Conservation (phyloP, 2,329 filamentous ascomycete species). For the Penicillium psychrosexuale region DNA sequence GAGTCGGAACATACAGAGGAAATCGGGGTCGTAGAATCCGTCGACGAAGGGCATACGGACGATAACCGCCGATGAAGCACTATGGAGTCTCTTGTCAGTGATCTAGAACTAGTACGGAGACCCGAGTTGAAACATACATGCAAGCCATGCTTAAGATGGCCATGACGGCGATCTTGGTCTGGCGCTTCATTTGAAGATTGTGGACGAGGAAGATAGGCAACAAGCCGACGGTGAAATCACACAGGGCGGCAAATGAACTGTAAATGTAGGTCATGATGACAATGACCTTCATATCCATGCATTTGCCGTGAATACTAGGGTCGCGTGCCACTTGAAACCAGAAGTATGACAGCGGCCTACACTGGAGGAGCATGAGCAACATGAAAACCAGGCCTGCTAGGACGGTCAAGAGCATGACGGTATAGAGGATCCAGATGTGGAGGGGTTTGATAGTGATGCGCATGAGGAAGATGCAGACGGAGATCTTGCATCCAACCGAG, state of each 20-base stretch:
- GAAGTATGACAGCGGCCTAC: constrained; percentile 50
- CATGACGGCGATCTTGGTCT: constrained; percentile 53
- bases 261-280: constrained; percentile 37
- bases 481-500: constrained; percentile 49
- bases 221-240: constrained; percentile 53
- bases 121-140: constrained; percentile 34
- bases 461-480: constrained; percentile 53
- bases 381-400: constrained; percentile 49
- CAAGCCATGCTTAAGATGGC: constrained; percentile 57
- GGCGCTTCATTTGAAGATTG: constrained; percentile 54
- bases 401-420: constrained; percentile 45
- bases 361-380: constrained; percentile 55
- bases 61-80: constrained; percentile 46
- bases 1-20: constrained; percentile 26
- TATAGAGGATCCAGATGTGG: constrained; percentile 49
- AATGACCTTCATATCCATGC: constrained; percentile 40
- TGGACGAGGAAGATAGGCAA: constrained; percentile 55
- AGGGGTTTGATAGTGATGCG: constrained; percentile 47
- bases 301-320: constrained; percentile 37
- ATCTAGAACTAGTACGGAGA: neutral
- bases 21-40: constrained; percentile 38
- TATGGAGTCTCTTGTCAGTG: constrained; percentile 7
- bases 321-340: constrained; percentile 41
- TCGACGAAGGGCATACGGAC: constrained; percentile 45
- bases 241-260: constrained; percentile 33